Evolutionary conservation across 805 yeast species (phyloP), one percentile per base, ranked within the genome.

Genomic region (Metschnikowia similis): DNA sequence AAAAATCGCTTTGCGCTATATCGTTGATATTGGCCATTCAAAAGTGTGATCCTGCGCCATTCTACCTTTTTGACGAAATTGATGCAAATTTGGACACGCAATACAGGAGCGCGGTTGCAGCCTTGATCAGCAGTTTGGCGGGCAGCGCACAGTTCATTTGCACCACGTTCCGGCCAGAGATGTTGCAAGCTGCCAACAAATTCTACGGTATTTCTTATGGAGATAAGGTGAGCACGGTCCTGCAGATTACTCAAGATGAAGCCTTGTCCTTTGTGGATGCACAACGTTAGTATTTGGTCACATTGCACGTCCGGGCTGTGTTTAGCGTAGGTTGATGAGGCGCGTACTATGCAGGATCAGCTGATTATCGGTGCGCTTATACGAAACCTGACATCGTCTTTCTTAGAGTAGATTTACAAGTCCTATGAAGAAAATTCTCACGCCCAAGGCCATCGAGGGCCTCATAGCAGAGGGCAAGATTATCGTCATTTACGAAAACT

Each of bases 61-160:
- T 94, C 66, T 94, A 94, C 64, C 69, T 94, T 42, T 92, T 94
- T 66, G 99, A 94, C 67, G 99, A 94, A 71, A 86, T 94, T 51
- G 99, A 94, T 70, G 97, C 98, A 4, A 94, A 92, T 58, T 74
- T 94, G 54, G 99, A 94, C 67, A 82, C 96, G 2, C 96, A 88
- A 61, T 92, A 91, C 63, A 79, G 99, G 60, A 79, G 87, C 0
- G 82, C 96, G 0, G 96, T 94, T 17, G 96, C 98, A 0, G 69
- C 75, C 32, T 71, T 88, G 73, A 83, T 94, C 48, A 75, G 81
- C 56, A 75, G 79, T 34, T 68, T 91, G 48, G 81, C 96, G 17
- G 41, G 48, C 27, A 68, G 76, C 48, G 96, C 95, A 11, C 99
- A 94, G 67, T 94, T 92, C 62, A 89, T 94, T 35, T 91, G 98